A percentile compares a stretch with the other conserved stretches of the same genome.
Evolutionary conservation across 352 stramenopile genomes (phyloP).

Genomic region (Phytophthora multivora): DNA sequence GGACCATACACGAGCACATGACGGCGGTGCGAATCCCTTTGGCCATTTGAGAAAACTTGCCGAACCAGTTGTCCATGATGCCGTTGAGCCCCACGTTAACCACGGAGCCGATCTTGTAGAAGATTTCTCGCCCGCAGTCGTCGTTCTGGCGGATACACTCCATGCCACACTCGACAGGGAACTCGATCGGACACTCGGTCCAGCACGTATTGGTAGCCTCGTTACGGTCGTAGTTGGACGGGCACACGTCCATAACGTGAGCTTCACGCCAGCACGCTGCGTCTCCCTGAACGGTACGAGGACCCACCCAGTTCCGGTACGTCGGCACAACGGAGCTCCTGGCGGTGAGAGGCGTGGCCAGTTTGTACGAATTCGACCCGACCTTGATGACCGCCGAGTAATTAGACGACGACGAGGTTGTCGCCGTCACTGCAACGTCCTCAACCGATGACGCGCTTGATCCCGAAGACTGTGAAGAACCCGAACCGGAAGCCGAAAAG

Average conservation of each 20-base stretch:
- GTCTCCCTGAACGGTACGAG: conserved; percentile 6
- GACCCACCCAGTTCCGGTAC: conserved; percentile 44
- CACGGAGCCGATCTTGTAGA: conserved; percentile 39
- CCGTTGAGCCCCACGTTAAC: conserved; percentile 40
- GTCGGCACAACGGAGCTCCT: conserved; percentile 26
- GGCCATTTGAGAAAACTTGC: conserved; percentile 35
- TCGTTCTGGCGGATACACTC: conserved; percentile 42
- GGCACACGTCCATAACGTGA: conserved; percentile 40
- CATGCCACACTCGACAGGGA: conserved; percentile 37
- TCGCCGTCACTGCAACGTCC: conserved; percentile 13
- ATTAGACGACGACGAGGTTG: conserved; percentile 14
- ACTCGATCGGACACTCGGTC: conserved; percentile 50
- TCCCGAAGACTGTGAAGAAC: background rate
- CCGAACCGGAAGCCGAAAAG: conserved; percentile 2
- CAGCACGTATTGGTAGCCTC: conserved; percentile 54
- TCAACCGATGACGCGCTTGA: background rate
- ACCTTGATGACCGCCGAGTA: conserved; percentile 22
- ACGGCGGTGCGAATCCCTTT: conserved; percentile 41
- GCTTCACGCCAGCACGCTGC: conserved; percentile 26
- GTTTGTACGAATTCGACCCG: conserved; percentile 15
- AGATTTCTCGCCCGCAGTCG: conserved; percentile 39
- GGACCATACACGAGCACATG: conserved; percentile 35
- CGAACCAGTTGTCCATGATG: conserved; percentile 52
- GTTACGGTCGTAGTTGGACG: conserved; percentile 37
- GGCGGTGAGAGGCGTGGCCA: conserved; percentile 23